phyloP scores from a whole-genome alignment of 345 rosid species.

The Eucalyptus viminalis region DNA sequence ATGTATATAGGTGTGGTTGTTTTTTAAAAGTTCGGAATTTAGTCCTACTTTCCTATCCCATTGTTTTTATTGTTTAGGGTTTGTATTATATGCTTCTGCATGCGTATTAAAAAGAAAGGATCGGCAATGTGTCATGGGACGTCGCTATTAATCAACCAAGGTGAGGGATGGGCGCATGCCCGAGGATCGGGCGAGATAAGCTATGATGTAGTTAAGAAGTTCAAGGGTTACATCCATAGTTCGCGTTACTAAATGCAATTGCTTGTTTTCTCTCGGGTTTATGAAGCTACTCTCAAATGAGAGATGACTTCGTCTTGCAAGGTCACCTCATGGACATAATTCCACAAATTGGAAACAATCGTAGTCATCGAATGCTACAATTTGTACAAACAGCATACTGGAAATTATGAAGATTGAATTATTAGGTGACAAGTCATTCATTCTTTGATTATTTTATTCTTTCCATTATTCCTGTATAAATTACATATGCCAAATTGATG shows the following conservation, averaged over 20 bases:
- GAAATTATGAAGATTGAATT: neutral
- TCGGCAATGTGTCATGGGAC: too few species aligned
- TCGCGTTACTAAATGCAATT: neutral
- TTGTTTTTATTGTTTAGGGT: too few species aligned
- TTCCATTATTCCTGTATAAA: neutral
- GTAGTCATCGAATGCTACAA: neutral
- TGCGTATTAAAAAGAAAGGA: too few species aligned
- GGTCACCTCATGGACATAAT: neutral
- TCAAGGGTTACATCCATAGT: neutral
- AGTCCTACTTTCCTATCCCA: too few species aligned
- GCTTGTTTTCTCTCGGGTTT: slow-evolving; percentile 10
- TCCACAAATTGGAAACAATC: neutral
- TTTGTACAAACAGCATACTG: neutral
- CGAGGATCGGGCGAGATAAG: too few species aligned
- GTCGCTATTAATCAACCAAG: too few species aligned
- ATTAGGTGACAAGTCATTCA: neutral
- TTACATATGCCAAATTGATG: neutral
- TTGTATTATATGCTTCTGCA: too few species aligned
- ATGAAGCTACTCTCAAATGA: slow-evolving; percentile 14
- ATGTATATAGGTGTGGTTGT: too few species aligned
- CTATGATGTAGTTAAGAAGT: neutral
- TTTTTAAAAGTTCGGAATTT: too few species aligned
- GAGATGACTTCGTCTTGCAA: slow-evolving; percentile 27
- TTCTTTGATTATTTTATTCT: neutral
- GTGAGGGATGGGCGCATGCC: too few species aligned